Evolutionary conservation across 1,284 basidiomycete species (phyloP).

Genomic region (Hymenochaete sp.): DNA sequence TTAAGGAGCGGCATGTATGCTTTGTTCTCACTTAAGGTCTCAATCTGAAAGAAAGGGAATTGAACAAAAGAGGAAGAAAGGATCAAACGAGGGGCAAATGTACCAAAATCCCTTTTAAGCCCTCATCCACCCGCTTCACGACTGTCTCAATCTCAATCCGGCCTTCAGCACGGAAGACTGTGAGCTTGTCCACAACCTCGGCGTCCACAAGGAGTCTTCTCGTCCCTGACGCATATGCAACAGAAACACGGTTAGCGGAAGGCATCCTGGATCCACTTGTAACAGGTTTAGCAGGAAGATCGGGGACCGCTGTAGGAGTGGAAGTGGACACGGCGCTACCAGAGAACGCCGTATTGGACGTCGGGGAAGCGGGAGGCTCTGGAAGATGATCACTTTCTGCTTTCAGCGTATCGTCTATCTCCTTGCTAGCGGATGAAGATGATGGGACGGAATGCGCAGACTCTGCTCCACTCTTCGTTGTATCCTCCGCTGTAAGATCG

Average conservation of each 20-base stretch:
- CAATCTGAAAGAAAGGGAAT: constrained; percentile 43
- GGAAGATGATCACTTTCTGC: constrained; percentile 40
- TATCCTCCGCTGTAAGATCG: constrained; percentile 11
- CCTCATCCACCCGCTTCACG: constrained; percentile 43
- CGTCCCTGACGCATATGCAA: constrained; percentile 86
- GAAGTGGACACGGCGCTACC: constrained; percentile 40
- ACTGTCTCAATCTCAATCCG: constrained; percentile 76
- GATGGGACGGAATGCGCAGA: no score
- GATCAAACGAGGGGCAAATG: constrained; percentile 19
- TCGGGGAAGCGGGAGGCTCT: constrained; percentile 46
- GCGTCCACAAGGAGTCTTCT: constrained; percentile 85
- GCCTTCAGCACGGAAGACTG: constrained; percentile 74
- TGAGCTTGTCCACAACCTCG: constrained; percentile 73
- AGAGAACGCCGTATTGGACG: constrained; percentile 43
- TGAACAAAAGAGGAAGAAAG: constrained; percentile 8
- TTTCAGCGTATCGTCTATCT: no score
- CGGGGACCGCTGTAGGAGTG: constrained; percentile 9
- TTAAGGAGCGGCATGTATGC: constrained; percentile 56
- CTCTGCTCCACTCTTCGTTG: constrained; percentile 16
- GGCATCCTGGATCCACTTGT: constrained; percentile 31
- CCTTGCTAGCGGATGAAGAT: no score
- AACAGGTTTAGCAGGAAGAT: constrained; percentile 19
- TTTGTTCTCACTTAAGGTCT: constrained; percentile 62
- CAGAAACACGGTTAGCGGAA: constrained; percentile 80
- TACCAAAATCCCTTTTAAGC: constrained; percentile 69